Conservation (phyloP, 345 rosid species). For the Syzygium jambos region DNA sequence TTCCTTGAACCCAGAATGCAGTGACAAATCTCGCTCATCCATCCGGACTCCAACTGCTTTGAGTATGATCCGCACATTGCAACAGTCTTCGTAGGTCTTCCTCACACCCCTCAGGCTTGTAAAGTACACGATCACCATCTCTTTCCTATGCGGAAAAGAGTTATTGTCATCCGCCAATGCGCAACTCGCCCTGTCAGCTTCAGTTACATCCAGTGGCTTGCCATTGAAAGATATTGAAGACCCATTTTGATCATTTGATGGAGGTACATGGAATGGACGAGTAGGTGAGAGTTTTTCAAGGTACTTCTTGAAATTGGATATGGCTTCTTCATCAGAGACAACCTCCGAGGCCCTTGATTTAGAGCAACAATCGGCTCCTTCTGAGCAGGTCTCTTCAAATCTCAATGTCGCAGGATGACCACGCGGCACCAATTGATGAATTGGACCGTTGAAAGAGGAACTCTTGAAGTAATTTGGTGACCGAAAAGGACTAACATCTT, state of each 20-base stretch:
- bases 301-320: conserved; percentile 49
- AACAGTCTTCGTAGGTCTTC: conserved; percentile 77
- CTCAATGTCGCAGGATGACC: conserved; percentile 18
- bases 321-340: conserved; percentile 54
- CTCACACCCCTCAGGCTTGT: conserved; percentile 80
- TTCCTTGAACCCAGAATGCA: conserved; percentile 76
- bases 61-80: conserved; percentile 51
- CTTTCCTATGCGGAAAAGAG: conserved; percentile 7
- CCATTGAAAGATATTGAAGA: neutral
- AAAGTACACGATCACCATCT: conserved; percentile 54
- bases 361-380: neutral
- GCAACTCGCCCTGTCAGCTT: neutral
- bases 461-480: conserved; percentile 43
- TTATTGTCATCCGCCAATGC: neutral
- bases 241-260: neutral
- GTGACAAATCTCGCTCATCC: conserved; percentile 82
- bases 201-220: neutral
- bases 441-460: conserved; percentile 43
- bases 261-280: conserved; percentile 36
- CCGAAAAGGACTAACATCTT: conserved; percentile 43
- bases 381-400: conserved; percentile 5
- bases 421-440: conserved; percentile 5
- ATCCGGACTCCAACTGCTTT: conserved; percentile 46
- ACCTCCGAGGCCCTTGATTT: neutral
- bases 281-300: conserved; percentile 36